Evolutionary conservation across 1,284 basidiomycete species (phyloP), one percentile per base, ranked within the genome.

Genomic region (Pascua sp.): DNA sequence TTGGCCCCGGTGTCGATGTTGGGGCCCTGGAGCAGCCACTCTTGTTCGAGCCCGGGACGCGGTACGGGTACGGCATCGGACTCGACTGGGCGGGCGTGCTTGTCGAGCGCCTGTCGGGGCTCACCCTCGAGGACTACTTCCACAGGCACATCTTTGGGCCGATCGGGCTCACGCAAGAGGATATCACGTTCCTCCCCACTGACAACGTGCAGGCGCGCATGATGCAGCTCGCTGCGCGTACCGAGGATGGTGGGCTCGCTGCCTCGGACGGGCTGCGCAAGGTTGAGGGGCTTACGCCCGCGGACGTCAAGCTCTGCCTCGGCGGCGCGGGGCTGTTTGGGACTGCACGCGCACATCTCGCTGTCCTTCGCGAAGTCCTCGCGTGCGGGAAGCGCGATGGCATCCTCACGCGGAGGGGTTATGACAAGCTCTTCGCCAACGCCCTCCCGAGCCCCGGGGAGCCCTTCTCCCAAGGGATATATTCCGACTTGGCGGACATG

Each of bases 51-150:
- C 73, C 73, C 8, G 71, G 71, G 1, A 63, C 65, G 0, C 51
- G 49, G 4, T 75, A 50, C 54, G 12, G n/a, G 37, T 73, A 75
- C 62, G 52, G 60, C n/a, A 53, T 61, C 43, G 67, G 68, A 1
- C 68, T 75, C 41, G 78, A 78, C 52, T 74, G 68, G 69, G 63
- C 67, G 32, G 75, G 68, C 15, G 16, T 62, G 47, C 42, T 72
- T 52, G 64, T 77, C 46, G 56, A 59, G 37, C 66, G 75, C 37
- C 50, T 67, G 15, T 65, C 61, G 1, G 71, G 70, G 1, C 47
- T 56, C 11, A 59, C 59, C 0, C 62, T 77, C 12, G 70, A 73
- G 49, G 65, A 65, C 1, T 72, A 68, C 55, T 70, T 74, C 49
- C 61, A 69, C 43, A 51, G 66, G 11, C 47, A 75, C 61, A 60